Evolutionary conservation across 345 rosid species (phyloP), one percentile per base, ranked within the genome.

Genomic region (Gossypium turneri): DNA sequence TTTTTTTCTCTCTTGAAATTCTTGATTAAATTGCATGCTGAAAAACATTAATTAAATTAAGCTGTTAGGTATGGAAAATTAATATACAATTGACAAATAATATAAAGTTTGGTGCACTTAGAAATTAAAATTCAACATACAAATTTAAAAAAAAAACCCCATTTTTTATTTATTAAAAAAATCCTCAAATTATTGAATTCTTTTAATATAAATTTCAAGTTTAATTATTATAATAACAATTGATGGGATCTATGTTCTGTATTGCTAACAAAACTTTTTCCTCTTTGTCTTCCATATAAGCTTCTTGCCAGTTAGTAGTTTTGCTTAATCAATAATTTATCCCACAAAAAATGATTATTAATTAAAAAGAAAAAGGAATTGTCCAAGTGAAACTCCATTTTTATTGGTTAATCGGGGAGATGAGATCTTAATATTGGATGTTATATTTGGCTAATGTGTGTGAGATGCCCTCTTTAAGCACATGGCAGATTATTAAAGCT

Each of bases 261-360:
- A 69, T 51, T 69, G 59, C 58, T 22, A 69, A 63, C 47, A 77
- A 66, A n/a, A 34, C 75, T 24, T 73, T 63, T 48, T 13, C 65
- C 29, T 10, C 41, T 57, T 66, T 73, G 43, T 73, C 62, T 60
- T 48, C 38, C 63, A 12, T 59, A 16, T 12, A 59, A 59, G 67
- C n/a, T 56, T 12, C 56, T 72, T 59, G 43, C 41, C n/a, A 65
- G 25, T 70, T 64, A 56, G 24, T 65, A 27, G 7, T 69, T 69
- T 56, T 22, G 61, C 19, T 75, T 71, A 50, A 71, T 48, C 50
- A 48, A 66, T 45, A 13, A 65, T 71, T 24, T 20, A 9, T 51
- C 27, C 51, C 50, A 13, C 44, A 69, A 34, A 34, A 34, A 34
- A 34, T 34, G 38, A 34, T 34, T 34, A 34, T 34, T 34, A 19